These are phyloP conservation scores for Candida sphagnicola DNA, from an alignment of 805 yeast genomes.

Conservation along the genomic window DNA sequence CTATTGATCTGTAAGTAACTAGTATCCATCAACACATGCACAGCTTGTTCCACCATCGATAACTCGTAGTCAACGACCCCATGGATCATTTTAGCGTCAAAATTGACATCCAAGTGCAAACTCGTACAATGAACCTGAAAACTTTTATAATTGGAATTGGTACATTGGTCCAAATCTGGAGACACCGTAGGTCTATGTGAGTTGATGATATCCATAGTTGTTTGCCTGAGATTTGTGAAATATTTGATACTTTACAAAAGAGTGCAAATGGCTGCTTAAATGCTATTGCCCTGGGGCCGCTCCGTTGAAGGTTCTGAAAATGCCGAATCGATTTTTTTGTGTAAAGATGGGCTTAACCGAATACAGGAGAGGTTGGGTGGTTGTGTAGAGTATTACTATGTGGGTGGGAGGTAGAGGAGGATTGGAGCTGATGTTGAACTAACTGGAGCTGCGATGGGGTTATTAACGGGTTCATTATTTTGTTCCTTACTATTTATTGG, in stretches of 20 bases:
- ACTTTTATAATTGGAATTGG: constrained; percentile 64
- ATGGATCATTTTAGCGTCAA: constrained; percentile 45
- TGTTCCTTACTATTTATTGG: too few species aligned
- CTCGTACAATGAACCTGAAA: constrained; percentile 51
- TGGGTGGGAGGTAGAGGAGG: too few species aligned
- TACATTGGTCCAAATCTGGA: constrained; percentile 70
- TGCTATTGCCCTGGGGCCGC: too few species aligned
- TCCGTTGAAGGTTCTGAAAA: background rate
- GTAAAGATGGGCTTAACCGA: too few species aligned
- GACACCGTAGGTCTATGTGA: constrained; percentile 26
- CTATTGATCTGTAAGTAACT: constrained; percentile 51
- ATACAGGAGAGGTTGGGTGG: background rate
- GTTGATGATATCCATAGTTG: constrained; percentile 10
- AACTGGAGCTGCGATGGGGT: too few species aligned
- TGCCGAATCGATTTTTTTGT: too few species aligned
- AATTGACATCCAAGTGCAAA: constrained; percentile 51
- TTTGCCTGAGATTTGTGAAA: too few species aligned
- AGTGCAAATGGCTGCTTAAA: too few species aligned
- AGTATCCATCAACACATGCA: constrained; percentile 53
- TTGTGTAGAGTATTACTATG: too few species aligned
- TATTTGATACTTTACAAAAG: too few species aligned
- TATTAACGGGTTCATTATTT: too few species aligned
- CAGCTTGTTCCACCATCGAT: constrained; percentile 19
- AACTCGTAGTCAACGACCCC: constrained; percentile 57
- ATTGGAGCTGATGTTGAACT: too few species aligned